Conservation (phyloP, 345 rosid species). For the Geranium brycei region DNA sequence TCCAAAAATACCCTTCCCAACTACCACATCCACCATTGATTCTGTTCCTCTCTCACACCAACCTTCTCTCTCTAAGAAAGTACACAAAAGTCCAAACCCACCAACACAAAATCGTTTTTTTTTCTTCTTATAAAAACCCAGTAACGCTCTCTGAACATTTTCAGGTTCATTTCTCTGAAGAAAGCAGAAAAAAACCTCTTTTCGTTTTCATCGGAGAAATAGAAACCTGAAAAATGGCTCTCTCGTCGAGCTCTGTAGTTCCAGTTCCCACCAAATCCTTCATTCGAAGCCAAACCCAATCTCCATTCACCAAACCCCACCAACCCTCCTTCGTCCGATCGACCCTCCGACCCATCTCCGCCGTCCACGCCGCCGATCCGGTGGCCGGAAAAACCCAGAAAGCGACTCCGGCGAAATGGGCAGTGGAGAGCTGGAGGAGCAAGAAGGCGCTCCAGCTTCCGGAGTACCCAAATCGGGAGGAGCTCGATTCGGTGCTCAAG, state of each 20-base stretch:
- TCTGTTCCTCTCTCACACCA: no score
- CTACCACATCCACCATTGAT: neutral
- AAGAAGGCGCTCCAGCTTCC: slow-evolving; percentile 53
- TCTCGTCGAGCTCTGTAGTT: neutral
- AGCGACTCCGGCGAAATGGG: slow-evolving; percentile 31
- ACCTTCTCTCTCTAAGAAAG: no score
- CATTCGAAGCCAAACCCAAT: neutral
- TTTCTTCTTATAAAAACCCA: neutral
- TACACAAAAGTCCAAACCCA: neutral
- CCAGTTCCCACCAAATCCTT: neutral
- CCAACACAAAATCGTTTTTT: neutral
- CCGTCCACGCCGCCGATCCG: slow-evolving; percentile 13
- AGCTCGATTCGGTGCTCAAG: slow-evolving; percentile 43
- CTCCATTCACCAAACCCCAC: neutral
- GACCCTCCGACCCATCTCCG: neutral
- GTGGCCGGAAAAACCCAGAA: neutral
- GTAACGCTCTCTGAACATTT: neutral
- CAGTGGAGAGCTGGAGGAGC: slow-evolving; percentile 44
- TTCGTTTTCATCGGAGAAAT: no score
- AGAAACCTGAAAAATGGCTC: neutral
- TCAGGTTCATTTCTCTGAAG: neutral
- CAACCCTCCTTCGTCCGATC: neutral
- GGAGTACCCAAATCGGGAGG: slow-evolving; percentile 43
- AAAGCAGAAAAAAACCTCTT: no score
- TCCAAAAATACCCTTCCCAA: neutral